Base-by-base conservation (phyloP, 495 filamentous ascomycete genomes). In the Terfezia boudieri region DNA sequence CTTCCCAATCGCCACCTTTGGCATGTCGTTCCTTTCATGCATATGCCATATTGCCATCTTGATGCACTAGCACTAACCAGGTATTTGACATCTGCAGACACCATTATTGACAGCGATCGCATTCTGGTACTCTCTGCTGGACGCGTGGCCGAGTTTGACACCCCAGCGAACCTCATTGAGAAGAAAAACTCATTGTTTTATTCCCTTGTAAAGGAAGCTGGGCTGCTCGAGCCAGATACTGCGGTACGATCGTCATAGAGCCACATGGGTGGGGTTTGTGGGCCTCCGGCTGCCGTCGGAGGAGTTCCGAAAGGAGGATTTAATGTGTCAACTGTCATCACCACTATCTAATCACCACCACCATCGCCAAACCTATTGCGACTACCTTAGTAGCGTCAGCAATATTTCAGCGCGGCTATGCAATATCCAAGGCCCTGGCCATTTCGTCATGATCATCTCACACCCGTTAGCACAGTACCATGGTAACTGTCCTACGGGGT, bases 61-160 rank as follows among this genome's bases (percentile, higher is more conserved):
- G 22, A 49, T 54, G 36, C 48, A 35, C 26, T 17, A 59, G 35
- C 23, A 36, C 58, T 55, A 50, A 59, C 57, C 36, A 8, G 37
- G 14, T 48, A 56, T 51, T 49, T 22, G 14, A 46, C 20, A 16
- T 48, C 20, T 59, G 53, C 54, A 62, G 60, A 62, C 50, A 62
- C 60, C 17, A 62, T 62, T 35, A 62, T 62, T 41, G 60, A 62
- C 49, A 62, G 60, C 56, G 60, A 62, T 36, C 60, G 60, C 49
- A 56, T 62, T 35, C 62, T 62, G 26, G 60, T 62, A 36, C 60
- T 62, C 20, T 56, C 56, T 35, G 60, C 60, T 23, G 60, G 60
- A 22, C 69, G 66, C n/a, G 72, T 79, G 41, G 74, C 67, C 51
- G 76, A 79, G 59, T 79, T 77, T 59, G 76, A 78, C 61, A 77